Base-by-base conservation (phyloP, 345 rosid genomes). In the Aquilaria malaccensis region DNA sequence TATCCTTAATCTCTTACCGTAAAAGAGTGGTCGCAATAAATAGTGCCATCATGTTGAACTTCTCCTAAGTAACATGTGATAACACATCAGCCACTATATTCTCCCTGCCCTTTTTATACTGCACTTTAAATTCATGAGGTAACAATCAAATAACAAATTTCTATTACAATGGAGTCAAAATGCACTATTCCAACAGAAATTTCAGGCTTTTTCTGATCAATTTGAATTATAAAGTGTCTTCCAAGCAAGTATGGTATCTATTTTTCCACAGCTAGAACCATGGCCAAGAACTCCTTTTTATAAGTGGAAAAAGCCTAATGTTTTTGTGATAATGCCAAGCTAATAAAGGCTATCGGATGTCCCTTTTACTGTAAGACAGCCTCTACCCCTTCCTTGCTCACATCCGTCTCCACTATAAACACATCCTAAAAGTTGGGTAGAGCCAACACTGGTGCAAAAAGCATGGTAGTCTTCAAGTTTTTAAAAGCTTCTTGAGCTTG, bases 211-310 rank as follows among this genome's bases (percentile, higher is more conserved):
- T 13, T 9, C 1, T 61, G 65, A 14, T 49, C 55, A 0, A 56
- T 49, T 10, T 30, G 15, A 12, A 61, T 50, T 3, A 30, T 31
- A 45, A 61, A 61, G 2, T 22, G 31, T 13, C 33, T 11, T 3
- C 52, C 63, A 10, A 45, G 2, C 2, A 60, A 13, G 4, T 29
- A 61, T 2, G 55, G 45, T 0, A 15, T n/a, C 65, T 56, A 61
- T 13, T 30, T 61, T 13, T 61, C 2, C 6, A 61, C 45, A 9
- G 46, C 55, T 5, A 51, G 1, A 4, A 61, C 3, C 2, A 61
- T 13, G 10, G 55, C 65, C 13, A 61, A 10, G 30, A 61, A 41
- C 7, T 51, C 52, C 32, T 59, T 59, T 9, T 45, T 52, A n/a
- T 59, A 59, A 2, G 33, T 30, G 7, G 50, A 45, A 22, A 22